These are phyloP conservation scores for Myotisia sp. DNA, from an alignment of 2,329 filamentous ascomycete species.

Conservation along the genomic window DNA sequence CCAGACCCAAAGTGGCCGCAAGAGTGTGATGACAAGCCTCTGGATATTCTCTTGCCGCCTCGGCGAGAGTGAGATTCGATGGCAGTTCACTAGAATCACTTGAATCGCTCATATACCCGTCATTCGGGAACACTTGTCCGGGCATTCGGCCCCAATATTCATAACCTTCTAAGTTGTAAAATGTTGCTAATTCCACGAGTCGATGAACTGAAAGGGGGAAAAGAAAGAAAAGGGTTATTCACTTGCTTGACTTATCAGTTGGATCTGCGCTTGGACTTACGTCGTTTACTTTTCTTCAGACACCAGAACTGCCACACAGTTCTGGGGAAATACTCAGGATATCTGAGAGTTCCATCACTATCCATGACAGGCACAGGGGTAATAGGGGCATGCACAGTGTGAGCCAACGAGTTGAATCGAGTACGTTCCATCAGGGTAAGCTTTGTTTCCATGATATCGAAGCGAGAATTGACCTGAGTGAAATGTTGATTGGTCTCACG, in stretches of 20 bases:
- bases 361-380: conserved; percentile 23
- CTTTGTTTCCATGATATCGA: conserved; percentile 20
- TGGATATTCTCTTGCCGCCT: conserved; percentile 24
- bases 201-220: conserved; percentile 23
- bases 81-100: conserved; percentile 27
- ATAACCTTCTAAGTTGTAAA: conserved; percentile 28
- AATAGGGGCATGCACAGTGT: conserved; percentile 25
- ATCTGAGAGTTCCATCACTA: conserved; percentile 23
- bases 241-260: conserved; percentile 1
- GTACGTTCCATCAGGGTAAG: conserved; percentile 26
- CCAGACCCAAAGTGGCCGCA: conserved; percentile 26
- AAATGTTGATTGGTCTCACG: conserved; percentile 21
- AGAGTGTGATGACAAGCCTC: conserved; percentile 29
- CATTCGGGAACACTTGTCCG: conserved; percentile 18
- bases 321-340: conserved; percentile 26
- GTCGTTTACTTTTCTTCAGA: conserved; percentile 27
- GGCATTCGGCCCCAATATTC: conserved; percentile 27
- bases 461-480: conserved; percentile 17
- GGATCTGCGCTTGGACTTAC: conserved; percentile 17
- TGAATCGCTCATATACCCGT: conserved; percentile 21
- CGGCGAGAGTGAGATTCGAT: conserved; percentile 22
- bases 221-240: conserved; percentile 4
- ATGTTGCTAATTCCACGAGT: conserved; percentile 26
- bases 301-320: conserved; percentile 31
- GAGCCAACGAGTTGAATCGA: conserved; percentile 28